These are phyloP conservation scores for Puccinellia tenuiflora DNA, from an alignment of 176 grass and related monocot species.

Conservation along the genomic window DNA sequence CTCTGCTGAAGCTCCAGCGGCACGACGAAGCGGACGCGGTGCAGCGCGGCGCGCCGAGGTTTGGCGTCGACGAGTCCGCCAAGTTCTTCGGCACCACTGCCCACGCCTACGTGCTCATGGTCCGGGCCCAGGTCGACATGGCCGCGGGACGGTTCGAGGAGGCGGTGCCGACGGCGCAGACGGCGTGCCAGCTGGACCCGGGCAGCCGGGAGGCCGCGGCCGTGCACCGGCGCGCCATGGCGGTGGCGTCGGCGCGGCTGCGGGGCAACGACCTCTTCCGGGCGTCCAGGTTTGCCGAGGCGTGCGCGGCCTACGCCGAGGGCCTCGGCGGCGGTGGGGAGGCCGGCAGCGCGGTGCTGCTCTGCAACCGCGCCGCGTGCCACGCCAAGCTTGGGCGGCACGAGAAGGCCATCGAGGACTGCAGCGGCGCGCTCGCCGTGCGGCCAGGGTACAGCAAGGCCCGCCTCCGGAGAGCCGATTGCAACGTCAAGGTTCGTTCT, in stretches of 20 bases:
- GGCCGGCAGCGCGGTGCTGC: slow-evolving; percentile 57
- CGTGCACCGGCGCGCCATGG: slow-evolving; percentile 40
- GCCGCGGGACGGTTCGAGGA: slow-evolving; percentile 79
- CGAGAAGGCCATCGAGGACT: slow-evolving; percentile 93
- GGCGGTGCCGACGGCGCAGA: slow-evolving; percentile 52
- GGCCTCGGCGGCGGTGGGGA: slow-evolving; percentile 66
- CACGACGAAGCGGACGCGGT: slow-evolving; percentile 76
- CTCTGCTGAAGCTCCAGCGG: slow-evolving; percentile 60
- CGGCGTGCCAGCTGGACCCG: slow-evolving; percentile 74
- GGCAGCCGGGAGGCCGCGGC: slow-evolving; percentile 56
- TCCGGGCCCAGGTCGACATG: slow-evolving; percentile 76
- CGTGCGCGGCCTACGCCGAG: slow-evolving; percentile 67
- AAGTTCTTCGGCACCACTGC: slow-evolving; percentile 60
- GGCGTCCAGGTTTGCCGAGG: slow-evolving; percentile 65
- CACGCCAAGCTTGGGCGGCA: slow-evolving; percentile 65
- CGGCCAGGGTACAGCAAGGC: slow-evolving; percentile 89
- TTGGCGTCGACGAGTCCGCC: slow-evolving; percentile 58
- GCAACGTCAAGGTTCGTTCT: slow-evolving; percentile 72
- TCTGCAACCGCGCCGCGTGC: slow-evolving; percentile 88
- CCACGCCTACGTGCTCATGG: slow-evolving; percentile 69
- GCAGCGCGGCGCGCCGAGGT: slow-evolving; percentile 40
- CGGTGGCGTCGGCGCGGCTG: slow-evolving; percentile 55
- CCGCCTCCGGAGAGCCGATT: slow-evolving; percentile 71
- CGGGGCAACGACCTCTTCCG: slow-evolving; percentile 91
- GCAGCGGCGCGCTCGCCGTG: slow-evolving; percentile 54